Evolutionary conservation across 371 early-diverging fungal genomes (phyloP), one percentile per base, ranked within the genome.

Genomic region (Actinomortierella wolfii): DNA sequence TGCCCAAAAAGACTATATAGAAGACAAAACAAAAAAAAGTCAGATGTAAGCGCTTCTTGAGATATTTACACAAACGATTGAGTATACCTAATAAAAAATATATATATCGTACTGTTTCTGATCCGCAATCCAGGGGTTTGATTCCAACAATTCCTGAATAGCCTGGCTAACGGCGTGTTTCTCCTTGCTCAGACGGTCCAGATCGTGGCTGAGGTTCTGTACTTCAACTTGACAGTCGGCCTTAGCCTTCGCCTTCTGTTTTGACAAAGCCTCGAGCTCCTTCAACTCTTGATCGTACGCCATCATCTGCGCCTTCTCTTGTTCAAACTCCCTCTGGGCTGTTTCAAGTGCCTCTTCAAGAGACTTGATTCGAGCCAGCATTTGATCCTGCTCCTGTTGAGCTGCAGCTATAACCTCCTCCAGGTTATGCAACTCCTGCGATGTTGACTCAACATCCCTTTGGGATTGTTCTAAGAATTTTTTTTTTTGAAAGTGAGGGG

Each of bases 61-160:
- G 17, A 55, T 26, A 40, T 40, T 24, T 21, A 43, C 2, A 6
- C 50, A 34, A 18, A 6, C 21, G n/a, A n/a, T n/a, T n/a, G n/a
- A n/a, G n/a, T n/a, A n/a, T n/a, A n/a, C n/a, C n/a, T n/a, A n/a
- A n/a, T n/a, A n/a, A n/a, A n/a, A n/a, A n/a, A n/a, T n/a, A n/a
- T n/a, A n/a, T n/a, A n/a, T n/a, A n/a, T n/a, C 84, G 64, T 84
- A 92, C 89, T 90, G 86, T 58, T 88, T 92, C 64, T 95, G 91
- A 66, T 95, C 95, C 8, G 61, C 63, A 50, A 97, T 95, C 98
- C 98, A 97, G 14, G 88, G 86, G 60, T 96, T 81, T 48, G 84
- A 83, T 21, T 68, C 76, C 73, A 86, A 83, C 44, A 94, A 64
- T 4, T 84, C 79, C 9, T 68, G 54, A 2, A 91, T 64, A 4